A percentile compares a stretch with the other conserved stretches of the same genome.
Evolutionary conservation across 768 basidiomycete species (phyloP).

Genomic region (Boletus coccyginus): DNA sequence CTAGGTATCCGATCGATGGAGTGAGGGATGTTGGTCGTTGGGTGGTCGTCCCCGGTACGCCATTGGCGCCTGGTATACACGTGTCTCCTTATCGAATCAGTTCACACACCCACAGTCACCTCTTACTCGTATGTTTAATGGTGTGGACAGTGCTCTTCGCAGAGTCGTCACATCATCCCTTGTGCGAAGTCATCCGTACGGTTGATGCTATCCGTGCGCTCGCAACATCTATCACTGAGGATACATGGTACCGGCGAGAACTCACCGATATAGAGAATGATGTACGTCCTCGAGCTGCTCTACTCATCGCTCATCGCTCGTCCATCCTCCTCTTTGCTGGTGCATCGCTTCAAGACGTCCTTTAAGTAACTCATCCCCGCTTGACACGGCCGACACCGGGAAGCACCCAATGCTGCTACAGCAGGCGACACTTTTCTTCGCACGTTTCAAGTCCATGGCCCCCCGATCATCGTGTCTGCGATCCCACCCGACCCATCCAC

Average conservation of each 20-base stretch:
- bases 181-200: slow-evolving; percentile 64
- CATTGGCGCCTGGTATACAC: too few relatives aligned
- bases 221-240: slow-evolving; percentile 54
- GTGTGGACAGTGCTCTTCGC: slow-evolving; percentile 75
- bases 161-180: slow-evolving; percentile 86
- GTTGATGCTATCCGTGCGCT: slow-evolving; percentile 53
- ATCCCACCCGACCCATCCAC: slow-evolving; percentile 53
- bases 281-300: slow-evolving; percentile 40
- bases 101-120: too few relatives aligned
- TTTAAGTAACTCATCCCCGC: slow-evolving; percentile 77
- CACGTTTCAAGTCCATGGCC: slow-evolving; percentile 83
- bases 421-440: slow-evolving; percentile 89
- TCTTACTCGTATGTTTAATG: slow-evolving; percentile 71
- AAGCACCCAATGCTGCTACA: slow-evolving; percentile 79
- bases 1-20: too few relatives aligned
- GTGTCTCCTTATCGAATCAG: too few relatives aligned
- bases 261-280: slow-evolving; percentile 54
- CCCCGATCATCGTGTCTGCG: slow-evolving; percentile 75
- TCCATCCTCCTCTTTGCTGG: slow-evolving; percentile 29
- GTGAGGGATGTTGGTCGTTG: too few relatives aligned
- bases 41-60: too few relatives aligned
- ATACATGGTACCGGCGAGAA: slow-evolving; percentile 16
- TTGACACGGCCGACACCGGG: slow-evolving; percentile 67
- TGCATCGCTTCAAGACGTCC: slow-evolving; percentile 86
- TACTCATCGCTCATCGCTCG: slow-evolving; percentile 27